Base-by-base conservation (phyloP, 306 rosid species). In the Quillaja saponaria region DNA sequence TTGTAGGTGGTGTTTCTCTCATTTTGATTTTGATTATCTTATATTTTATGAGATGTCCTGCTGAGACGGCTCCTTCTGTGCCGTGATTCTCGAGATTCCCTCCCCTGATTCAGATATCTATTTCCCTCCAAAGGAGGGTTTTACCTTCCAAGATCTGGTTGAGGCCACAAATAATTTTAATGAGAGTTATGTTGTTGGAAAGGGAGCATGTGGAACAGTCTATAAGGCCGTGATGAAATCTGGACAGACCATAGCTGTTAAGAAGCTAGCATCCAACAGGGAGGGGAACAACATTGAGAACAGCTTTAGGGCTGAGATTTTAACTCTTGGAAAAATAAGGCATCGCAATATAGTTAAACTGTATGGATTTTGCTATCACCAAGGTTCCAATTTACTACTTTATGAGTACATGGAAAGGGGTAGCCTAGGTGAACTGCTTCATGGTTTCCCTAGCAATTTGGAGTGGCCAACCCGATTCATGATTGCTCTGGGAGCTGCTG, bases 401-500 rank as follows among this genome's bases (percentile, higher is more conserved):
- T 94, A 94, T 62, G 95, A 94, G 77, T 87, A 81, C 86, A 85
- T 94, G 97, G 95, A 69, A 68, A 83, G 80, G 62, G 99, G 99
- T 20, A 87, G 99, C 95, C 80, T 94, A 75, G 99, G 99, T 21
- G 99, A 94, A 60, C 47, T 75, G 54, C 77, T 94, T 74, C 99
- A 85, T 64, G 95, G 95, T 51, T 71, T 78, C 40, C 79, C 82
- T 41, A 41, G 53, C 65, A 77, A 17, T 74, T 69, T 94, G 79
- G 97, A 90, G 45, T 94, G 99, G 99, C 78, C 82, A 40, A 87
- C 77, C 55, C 86, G 99, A 73, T 94, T 79, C 79, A 76, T 58
- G 69, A 81, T 94, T 62, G 97, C 99, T 52, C 83, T 94, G 34
- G 99, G 99, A 68, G 91, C 99, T 51, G 97, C 99, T n/a, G 96